These are phyloP conservation scores for Syncephalastrum monosporum DNA, from an alignment of 371 early-diverging fungal species.

Conservation along the genomic window DNA sequence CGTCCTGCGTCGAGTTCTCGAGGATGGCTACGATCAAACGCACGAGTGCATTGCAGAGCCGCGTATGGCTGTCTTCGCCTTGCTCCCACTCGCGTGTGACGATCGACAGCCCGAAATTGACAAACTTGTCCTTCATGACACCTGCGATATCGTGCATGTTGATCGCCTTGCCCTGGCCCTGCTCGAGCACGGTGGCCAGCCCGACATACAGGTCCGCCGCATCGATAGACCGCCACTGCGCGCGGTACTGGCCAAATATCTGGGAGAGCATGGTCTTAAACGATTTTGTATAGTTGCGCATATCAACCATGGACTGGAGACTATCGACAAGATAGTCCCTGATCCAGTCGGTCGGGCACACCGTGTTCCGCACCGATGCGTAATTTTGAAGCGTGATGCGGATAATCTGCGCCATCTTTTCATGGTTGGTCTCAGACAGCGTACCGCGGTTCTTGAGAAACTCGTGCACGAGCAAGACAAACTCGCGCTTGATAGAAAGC, in stretches of 20 bases:
- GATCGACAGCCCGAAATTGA: constrained; percentile 43
- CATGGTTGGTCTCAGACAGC: constrained; percentile 49
- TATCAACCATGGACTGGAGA: constrained; percentile 33
- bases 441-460: constrained; percentile 50
- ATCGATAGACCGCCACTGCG: constrained; percentile 55
- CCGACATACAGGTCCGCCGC: constrained; percentile 55
- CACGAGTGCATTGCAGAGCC: constrained; percentile 51
- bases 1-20: constrained; percentile 53
- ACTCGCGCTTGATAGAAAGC: constrained; percentile 57
- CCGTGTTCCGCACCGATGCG: constrained; percentile 35
- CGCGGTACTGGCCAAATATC: constrained; percentile 40
- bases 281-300: constrained; percentile 39
- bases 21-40: constrained; percentile 57
- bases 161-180: constrained; percentile 42
- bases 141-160: constrained; percentile 42
- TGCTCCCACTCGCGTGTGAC: constrained; percentile 45
- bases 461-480: constrained; percentile 50
- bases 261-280: constrained; percentile 43
- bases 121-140: constrained; percentile 48
- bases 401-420: constrained; percentile 54
- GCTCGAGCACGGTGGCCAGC: constrained; percentile 40
- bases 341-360: constrained; percentile 56
- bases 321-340: constrained; percentile 49
- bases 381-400: constrained; percentile 55
- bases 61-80: constrained; percentile 25